Conservation (phyloP, 2,329 filamentous ascomycete species). For the Hymenoscyphus albidus region DNA sequence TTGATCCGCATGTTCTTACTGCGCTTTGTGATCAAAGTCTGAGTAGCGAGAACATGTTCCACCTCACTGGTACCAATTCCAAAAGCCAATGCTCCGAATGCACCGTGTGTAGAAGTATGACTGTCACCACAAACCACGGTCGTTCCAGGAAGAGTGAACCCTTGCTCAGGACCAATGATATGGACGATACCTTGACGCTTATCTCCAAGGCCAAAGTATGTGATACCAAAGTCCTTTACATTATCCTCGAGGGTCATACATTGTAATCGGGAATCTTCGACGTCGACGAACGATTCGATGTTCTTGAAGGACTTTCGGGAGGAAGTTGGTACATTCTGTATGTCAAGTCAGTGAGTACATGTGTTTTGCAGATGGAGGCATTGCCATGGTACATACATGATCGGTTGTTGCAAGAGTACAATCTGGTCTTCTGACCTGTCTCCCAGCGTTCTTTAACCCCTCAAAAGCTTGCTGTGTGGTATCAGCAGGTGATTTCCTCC, state of each 20-base stretch:
- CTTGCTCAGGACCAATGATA: constrained; percentile 96
- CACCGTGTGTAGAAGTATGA: constrained; percentile 96
- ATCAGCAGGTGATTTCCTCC: not conserved
- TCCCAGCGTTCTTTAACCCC: constrained; percentile 82
- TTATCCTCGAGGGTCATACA: constrained; percentile 96
- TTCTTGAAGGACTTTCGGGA: constrained; percentile 92
- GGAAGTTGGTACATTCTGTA: constrained; percentile 85
- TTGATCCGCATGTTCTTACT: constrained; percentile 99
- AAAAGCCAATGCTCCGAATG: constrained; percentile 90
- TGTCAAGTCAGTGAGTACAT: not conserved
- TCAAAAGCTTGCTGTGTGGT: constrained; percentile 83
- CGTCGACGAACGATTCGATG: constrained; percentile 88
- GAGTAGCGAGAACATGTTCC: constrained; percentile 95
- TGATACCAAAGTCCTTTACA: constrained; percentile 92
- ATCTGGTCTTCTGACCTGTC: constrained; percentile 87
- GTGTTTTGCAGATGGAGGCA: constrained; percentile 4
- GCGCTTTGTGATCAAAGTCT: constrained; percentile 88
- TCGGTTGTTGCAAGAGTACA: constrained; percentile 96
- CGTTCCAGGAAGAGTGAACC: constrained; percentile 94
- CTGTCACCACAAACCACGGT: constrained; percentile 97
- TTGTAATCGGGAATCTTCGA: constrained; percentile 89
- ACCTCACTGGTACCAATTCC: constrained; percentile 98
- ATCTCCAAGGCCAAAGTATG: constrained; percentile 94
- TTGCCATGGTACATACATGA: constrained; percentile 62
- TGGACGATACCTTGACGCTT: constrained; percentile 98